A percentile compares a stretch with the other conserved stretches of the same genome.
These are phyloP conservation scores for Colletotrichum sp. DNA, from an alignment of 2,329 filamentous ascomycete species.

Conservation along the genomic window DNA sequence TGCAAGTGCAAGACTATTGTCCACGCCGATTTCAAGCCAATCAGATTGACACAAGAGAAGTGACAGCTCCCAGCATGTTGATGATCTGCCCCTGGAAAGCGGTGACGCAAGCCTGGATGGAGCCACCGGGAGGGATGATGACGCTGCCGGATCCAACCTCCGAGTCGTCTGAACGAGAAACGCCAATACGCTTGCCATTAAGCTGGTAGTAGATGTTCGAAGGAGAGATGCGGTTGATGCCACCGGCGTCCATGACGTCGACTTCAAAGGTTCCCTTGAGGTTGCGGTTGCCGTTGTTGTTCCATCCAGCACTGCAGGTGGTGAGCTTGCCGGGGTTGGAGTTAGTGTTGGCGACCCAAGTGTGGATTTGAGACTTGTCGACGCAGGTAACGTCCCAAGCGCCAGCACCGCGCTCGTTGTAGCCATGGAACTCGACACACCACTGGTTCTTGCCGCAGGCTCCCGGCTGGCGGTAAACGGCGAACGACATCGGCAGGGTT, in stretches of 20 bases:
- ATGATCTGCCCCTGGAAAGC: neutral
- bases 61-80: neutral
- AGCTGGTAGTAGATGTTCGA: neutral
- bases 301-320: neutral
- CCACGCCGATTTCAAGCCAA: neutral
- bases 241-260: neutral
- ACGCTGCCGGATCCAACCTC: neutral
- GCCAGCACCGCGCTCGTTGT: neutral
- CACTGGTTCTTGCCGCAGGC: neutral
- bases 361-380: neutral
- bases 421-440: conserved; percentile 3
- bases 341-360: neutral
- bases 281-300: neutral
- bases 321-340: neutral
- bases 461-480: neutral
- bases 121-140: neutral
- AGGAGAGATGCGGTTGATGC: neutral
- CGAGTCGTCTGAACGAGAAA: neutral
- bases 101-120: neutral
- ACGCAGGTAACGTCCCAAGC: neutral
- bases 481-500: neutral
- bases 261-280: neutral
- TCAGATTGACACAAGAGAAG: neutral
- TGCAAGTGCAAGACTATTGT: neutral
- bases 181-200: neutral